Evolutionary conservation across 129 eudicot species (phyloP), one percentile per base, ranked within the genome.

Genomic region (Glebionis coronaria): DNA sequence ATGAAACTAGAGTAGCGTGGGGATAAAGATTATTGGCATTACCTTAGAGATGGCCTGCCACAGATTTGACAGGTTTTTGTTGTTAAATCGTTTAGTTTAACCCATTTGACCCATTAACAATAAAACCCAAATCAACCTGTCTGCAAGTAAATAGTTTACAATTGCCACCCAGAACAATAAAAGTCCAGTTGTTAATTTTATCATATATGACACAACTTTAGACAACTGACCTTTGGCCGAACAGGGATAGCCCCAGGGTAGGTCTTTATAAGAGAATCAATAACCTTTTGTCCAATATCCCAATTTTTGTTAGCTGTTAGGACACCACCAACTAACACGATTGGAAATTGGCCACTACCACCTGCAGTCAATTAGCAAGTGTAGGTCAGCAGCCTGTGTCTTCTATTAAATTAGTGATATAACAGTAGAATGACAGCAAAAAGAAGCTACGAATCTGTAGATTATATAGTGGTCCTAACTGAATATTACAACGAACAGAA

Each of bases 261-360:
- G 63, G 85, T 79, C 76, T 82, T 84, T 65, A 75, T 64, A 69
- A 91, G 76, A 67, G 78, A 68, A 27, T 73, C 69, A 9, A 70
- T 80, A 72, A 88, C 86, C 80, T 85, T 82, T 44, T 81, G 82
- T 9, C 90, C 94, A 27, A 85, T 85, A 72, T 91, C 88, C 98
- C 98, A 91, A 9, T 29, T 85, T 55, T 76, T 73, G 66, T 91
- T 85, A 67, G 85, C 78, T 79, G 76, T 80, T 35, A 91, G 91
- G 72, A 91, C 94, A 25, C 96, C 96, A 79, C 98, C 98, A 78
- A 91, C 98, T 82, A 91, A 72, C 35, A 91, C 96, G 71, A 91
- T 68, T 15, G 96, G 96, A 78, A 91, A 91, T 53, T 71, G 20
- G 29, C 68, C 76, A 19, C 50, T 80, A 12, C 84, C 93, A 76